These are phyloP conservation scores for Stylosanthes scabra DNA, from an alignment of 331 rosid genomes.

Conservation along the genomic window DNA sequence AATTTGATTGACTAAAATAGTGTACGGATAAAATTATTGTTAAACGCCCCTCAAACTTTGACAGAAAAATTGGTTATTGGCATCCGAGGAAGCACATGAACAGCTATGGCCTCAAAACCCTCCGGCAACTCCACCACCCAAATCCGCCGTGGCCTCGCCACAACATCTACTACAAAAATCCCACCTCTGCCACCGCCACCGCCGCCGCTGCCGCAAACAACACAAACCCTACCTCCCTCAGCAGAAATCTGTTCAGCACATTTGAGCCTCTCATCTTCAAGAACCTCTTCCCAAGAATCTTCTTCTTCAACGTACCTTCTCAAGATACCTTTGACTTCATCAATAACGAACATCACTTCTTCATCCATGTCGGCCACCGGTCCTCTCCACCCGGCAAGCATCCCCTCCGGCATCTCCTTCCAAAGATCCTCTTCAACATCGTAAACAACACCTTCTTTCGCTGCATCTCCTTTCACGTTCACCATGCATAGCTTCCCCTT, in stretches of 20 bases:
- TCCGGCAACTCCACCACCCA: slow-evolving; percentile 57
- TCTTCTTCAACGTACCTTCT: slow-evolving; percentile 45
- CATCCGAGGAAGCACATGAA: slow-evolving; percentile 79
- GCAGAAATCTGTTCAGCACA: slow-evolving; percentile 74
- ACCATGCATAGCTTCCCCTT: slow-evolving; percentile 80
- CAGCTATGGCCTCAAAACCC: slow-evolving; percentile 64
- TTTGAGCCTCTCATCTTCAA: slow-evolving; percentile 47
- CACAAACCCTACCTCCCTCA: slow-evolving; percentile 58
- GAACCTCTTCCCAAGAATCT: slow-evolving; percentile 65
- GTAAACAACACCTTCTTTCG: slow-evolving; percentile 63
- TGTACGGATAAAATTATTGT: no score
- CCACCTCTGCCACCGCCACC: slow-evolving; percentile 18
- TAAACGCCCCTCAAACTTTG: neutral
- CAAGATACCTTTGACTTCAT: slow-evolving; percentile 58
- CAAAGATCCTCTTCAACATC: slow-evolving; percentile 62
- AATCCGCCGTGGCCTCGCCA: slow-evolving; percentile 34
- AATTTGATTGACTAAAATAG: no score
- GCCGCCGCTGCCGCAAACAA: slow-evolving; percentile 40
- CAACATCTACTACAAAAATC: neutral
- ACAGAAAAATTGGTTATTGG: slow-evolving; percentile 26
- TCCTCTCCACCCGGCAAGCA: slow-evolving; percentile 83
- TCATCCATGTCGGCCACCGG: slow-evolving; percentile 94
- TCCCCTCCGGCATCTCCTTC: slow-evolving; percentile 82
- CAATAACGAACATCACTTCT: slow-evolving; percentile 71
- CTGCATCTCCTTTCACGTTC: slow-evolving; percentile 63